phyloP scores from a whole-genome alignment of 495 filamentous ascomycete genomes.

The Hyaloscypha variabilis region DNA sequence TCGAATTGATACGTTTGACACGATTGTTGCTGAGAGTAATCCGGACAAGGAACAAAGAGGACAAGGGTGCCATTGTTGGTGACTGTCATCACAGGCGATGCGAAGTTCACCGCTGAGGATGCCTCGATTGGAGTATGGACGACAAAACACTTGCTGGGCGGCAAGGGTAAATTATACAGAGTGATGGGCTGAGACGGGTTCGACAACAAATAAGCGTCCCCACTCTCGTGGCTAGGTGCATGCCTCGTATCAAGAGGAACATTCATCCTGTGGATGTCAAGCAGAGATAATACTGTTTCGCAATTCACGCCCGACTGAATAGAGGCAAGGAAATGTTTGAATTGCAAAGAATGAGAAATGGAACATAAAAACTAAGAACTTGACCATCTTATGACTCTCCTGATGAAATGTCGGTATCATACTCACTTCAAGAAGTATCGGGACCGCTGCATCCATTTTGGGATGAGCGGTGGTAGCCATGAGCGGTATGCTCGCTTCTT shows the following conservation, averaged over 20 bases:
- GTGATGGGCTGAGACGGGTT: slow-evolving; percentile 4
- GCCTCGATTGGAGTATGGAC: slow-evolving; percentile 1
- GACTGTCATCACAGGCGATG: slow-evolving; percentile 4
- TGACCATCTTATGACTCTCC: slow-evolving; percentile 9
- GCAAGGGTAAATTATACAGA: slow-evolving; percentile 3
- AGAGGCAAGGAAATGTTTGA: slow-evolving; percentile 2
- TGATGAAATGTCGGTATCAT: slow-evolving; percentile 4
- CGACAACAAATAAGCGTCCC: not conserved
- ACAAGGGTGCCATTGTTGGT: not conserved
- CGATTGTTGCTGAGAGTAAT: not conserved
- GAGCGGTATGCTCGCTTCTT: slow-evolving; percentile 1
- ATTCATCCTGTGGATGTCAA: slow-evolving; percentile 9
- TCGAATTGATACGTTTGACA: slow-evolving; percentile 1
- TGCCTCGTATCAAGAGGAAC: not conserved
- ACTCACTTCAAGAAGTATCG: not conserved
- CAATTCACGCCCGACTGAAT: not conserved
- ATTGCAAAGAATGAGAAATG: not conserved
- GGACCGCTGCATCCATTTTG: slow-evolving; percentile 12
- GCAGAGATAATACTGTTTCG: not conserved
- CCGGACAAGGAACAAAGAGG: slow-evolving; percentile 8
- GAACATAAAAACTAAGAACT: slow-evolving; percentile 4
- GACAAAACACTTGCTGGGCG: not conserved
- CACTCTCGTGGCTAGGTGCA: slow-evolving; percentile 5
- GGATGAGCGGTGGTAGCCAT: slow-evolving; percentile 5
- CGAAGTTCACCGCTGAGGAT: not conserved